Base-by-base conservation (phyloP, 2,329 filamentous ascomycete species). In the Penicillium sp. region DNA sequence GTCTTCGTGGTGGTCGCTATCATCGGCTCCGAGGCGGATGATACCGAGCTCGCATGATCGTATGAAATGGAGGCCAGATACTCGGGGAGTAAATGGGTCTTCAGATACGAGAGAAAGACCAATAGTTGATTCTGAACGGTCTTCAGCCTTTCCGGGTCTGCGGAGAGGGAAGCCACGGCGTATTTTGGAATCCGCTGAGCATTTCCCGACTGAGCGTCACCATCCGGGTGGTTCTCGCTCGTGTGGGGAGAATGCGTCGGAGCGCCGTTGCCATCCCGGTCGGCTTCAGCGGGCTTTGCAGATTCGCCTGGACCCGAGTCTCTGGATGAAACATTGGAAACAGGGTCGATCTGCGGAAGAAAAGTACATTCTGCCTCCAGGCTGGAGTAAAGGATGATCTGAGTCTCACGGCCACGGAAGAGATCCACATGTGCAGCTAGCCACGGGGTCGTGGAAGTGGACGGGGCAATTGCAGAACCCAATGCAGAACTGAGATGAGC, bases 371-470 rank as follows among this genome's bases (percentile, higher is more conserved):
- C 53, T 25, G 51, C 53, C 53, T 74, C 71, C 4, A 72, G 62
- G 46, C 65, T 72, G 25, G 68, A 71, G 48, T 70, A 74, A 13
- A 70, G 27, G 57, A 66, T 61, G 18, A 70, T 59, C 48, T 73
- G 71, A n/a, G 70, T 73, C 46, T 71, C 66, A 9, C 64, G 65
- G 27, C 67, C 62, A 13, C 58, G 53, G 45, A 59, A 60, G 4
- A 74, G 58, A 60, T 74, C 70, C 41, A 72, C 66, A 43, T 66
- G 61, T 6, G 68, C 69, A 45, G 63, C 66, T 35, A 73, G 59
- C 71, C 71, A 74, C 36, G 66, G 66, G 4, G 45, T 18, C 3
- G 18, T 45, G 42, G 49, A 45, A 24, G 39, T 36, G 18, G 37
- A 33, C 45, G 42, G 24, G 34, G 6, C 39, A n/a, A n/a, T n/a